Conservation (phyloP, 805 yeast genomes). For the Myxozyma lipomycoides region DNA sequence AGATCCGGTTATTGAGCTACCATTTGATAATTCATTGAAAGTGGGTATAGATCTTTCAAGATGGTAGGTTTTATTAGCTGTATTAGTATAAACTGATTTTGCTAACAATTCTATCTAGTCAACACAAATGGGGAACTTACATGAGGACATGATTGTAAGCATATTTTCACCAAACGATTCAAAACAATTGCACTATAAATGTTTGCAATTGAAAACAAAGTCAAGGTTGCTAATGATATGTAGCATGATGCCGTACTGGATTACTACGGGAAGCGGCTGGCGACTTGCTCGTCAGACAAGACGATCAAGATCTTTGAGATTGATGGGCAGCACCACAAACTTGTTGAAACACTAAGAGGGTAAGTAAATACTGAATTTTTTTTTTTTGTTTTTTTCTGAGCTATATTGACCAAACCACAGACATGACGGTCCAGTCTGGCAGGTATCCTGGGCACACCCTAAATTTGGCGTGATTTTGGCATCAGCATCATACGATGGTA, state of each 20-base stretch:
- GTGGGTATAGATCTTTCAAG: no score
- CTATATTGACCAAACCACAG: slow-evolving; percentile 25
- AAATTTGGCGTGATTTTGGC: slow-evolving; percentile 94
- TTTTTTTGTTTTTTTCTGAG: not conserved
- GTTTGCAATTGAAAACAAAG: not conserved
- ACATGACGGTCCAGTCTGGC: slow-evolving; percentile 99
- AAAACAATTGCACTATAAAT: not conserved
- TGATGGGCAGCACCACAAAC: slow-evolving; percentile 75
- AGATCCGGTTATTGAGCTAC: no score
- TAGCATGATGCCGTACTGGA: slow-evolving; percentile 93
- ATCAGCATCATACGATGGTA: slow-evolving; percentile 92
- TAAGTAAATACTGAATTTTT: slow-evolving; percentile 3
- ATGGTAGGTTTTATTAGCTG: no score
- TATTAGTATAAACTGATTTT: no score
- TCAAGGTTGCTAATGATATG: not conserved
- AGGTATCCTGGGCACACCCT: slow-evolving; percentile 98
- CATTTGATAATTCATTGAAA: no score
- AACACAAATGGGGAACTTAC: slow-evolving; percentile 12
- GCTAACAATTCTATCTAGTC: no score
- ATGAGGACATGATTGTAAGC: slow-evolving; percentile 21
- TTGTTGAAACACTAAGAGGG: slow-evolving; percentile 80
- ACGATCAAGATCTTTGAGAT: slow-evolving; percentile 92
- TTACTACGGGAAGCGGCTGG: slow-evolving; percentile 91
- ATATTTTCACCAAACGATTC: not conserved
- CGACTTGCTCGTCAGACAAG: slow-evolving; percentile 94